Base-by-base conservation (phyloP, 768 basidiomycete genomes). In the Boletus barrowsii region DNA sequence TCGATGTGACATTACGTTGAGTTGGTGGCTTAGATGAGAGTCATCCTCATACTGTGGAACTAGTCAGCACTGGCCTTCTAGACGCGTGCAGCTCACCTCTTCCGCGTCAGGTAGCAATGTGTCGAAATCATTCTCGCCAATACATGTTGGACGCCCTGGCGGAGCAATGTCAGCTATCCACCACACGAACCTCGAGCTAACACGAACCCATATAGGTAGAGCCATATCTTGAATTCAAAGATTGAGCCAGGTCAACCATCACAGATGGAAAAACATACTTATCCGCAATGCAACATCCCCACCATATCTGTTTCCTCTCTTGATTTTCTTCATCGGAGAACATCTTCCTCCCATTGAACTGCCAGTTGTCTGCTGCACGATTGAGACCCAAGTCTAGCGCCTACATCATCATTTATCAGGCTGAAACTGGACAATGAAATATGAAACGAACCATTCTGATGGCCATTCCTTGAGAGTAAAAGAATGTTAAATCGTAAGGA, bases 381-480 rank as follows among this genome's bases (percentile, higher is more conserved):
- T 93, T 90, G 57, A 93, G 73, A 32, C 90, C 90, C 15, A 93
- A 72, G 65, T 93, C 90, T 57, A 85, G 79, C 0, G 90, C 90
- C 88, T 90, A 55, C 22, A 49, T 52, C 14, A 47, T 30, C 20
- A 47, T 47, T 40, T 17, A 37, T 60, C 26, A 62, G 48, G 22
- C 40, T 11, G 42, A 20, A 42, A 55, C 9, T 15, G 15, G 29
- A 22, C 41, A 18, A 42, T 18, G 40, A 13, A 22, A 35, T 26
- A 26, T 36, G 17, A 5, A 37, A 66, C 73, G 22, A 59, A 85
- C 84, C 86, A 90, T 88, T 32, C 88, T 79, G 51, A 88, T 79
- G 30, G 84, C 89, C 84, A 87, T 85, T 36, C 85, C 85, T 78
- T 60, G 10, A 43, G 22, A 40, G 36, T 29, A 55, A 24, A 65